These are phyloP conservation scores for Aureobasidium lini DNA, from an alignment of 2,329 filamentous ascomycete genomes.

Conservation along the genomic window DNA sequence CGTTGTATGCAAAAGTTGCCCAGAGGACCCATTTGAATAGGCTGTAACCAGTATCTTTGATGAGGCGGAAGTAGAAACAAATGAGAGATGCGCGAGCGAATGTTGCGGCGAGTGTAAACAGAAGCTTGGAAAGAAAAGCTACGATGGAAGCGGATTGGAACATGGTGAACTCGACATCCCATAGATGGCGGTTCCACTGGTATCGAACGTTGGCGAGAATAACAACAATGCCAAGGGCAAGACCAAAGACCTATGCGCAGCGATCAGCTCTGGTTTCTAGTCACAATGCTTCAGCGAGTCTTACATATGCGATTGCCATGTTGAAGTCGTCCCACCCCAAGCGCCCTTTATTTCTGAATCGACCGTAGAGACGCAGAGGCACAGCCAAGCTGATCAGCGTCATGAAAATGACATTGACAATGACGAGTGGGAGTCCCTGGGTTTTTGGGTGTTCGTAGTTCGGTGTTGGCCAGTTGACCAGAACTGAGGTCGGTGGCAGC, in stretches of 20 bases:
- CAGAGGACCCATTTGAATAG: conserved; percentile 36
- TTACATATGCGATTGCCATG: conserved; percentile 34
- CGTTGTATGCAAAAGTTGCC: conserved; percentile 29
- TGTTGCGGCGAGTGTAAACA: conserved; percentile 35
- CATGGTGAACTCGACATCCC: conserved; percentile 30
- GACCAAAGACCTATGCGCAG: neutral
- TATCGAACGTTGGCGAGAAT: conserved; percentile 35
- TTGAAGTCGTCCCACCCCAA: conserved; percentile 37
- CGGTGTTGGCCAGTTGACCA: conserved; percentile 32
- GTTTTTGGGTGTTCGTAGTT: conserved; percentile 36
- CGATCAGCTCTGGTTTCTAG: neutral
- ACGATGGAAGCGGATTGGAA: conserved; percentile 28
- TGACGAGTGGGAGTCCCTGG: conserved; percentile 32
- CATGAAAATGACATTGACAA: conserved; percentile 34
- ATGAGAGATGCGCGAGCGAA: conserved; percentile 39
- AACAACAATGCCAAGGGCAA: conserved; percentile 32
- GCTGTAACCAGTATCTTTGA: conserved; percentile 32
- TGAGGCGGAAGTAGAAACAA: conserved; percentile 40
- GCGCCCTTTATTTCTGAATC: conserved; percentile 34
- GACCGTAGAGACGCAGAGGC: conserved; percentile 32
- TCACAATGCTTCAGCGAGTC: neutral
- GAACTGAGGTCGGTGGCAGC: conserved; percentile 25
- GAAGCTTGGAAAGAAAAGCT: conserved; percentile 35
- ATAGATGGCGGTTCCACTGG: conserved; percentile 38
- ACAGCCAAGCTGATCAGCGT: conserved; percentile 31